A percentile compares a stretch with the other conserved stretches of the same genome.
phyloP scores from a whole-genome alignment of 106 monocot genomes.

The Narthecium ossifragum region DNA sequence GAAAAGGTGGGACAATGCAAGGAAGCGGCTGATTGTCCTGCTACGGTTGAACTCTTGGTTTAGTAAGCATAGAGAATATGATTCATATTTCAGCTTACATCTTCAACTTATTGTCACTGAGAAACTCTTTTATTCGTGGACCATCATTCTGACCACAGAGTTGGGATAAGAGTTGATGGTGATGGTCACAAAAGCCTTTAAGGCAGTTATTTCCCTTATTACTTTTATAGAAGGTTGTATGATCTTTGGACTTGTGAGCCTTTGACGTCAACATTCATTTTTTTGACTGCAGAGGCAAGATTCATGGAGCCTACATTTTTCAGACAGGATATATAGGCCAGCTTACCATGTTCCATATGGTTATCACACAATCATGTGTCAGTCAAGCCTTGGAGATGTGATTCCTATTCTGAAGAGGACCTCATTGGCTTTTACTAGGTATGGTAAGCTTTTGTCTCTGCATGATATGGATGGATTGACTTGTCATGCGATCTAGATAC shows the following conservation, averaged over 20 bases:
- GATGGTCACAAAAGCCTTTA: too few relatives aligned
- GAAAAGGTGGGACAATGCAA: too few relatives aligned
- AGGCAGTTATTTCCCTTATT: too few relatives aligned
- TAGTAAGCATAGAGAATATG: too few relatives aligned
- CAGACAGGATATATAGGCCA: slow-evolving; percentile 28
- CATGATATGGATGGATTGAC: background rate
- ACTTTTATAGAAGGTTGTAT: background rate
- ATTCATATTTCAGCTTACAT: too few relatives aligned
- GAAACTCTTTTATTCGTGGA: too few relatives aligned
- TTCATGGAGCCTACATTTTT: slow-evolving; percentile 25
- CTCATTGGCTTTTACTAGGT: slow-evolving; percentile 45
- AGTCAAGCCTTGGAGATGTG: slow-evolving; percentile 23
- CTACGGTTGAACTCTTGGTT: too few relatives aligned
- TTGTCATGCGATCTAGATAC: background rate
- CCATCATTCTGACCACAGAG: too few relatives aligned
- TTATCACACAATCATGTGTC: slow-evolving; percentile 25
- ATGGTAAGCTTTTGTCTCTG: background rate
- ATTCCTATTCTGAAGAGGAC: slow-evolving; percentile 44
- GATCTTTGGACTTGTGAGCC: background rate
- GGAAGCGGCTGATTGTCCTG: too few relatives aligned
- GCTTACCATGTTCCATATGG: slow-evolving; percentile 11
- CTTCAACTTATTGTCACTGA: too few relatives aligned
- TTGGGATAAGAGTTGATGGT: too few relatives aligned
- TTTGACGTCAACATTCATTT: background rate
- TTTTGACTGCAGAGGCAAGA: slow-evolving; percentile 45